These are phyloP conservation scores for Scortechinia acanthostroma DNA, from an alignment of 2,329 filamentous ascomycete genomes.

Conservation along the genomic window DNA sequence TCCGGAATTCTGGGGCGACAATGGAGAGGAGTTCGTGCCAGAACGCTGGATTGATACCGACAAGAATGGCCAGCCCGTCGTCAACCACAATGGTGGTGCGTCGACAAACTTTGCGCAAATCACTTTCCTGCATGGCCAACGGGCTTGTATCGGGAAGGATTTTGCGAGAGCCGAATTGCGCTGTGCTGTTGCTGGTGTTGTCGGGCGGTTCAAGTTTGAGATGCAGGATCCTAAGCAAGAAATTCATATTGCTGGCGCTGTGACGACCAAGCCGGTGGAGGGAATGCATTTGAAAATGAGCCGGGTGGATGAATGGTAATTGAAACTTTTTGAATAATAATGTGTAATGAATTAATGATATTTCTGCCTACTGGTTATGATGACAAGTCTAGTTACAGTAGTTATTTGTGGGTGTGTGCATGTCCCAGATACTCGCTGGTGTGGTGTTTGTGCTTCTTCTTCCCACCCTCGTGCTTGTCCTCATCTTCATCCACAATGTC, in stretches of 20 bases:
- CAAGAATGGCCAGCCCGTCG: neutral
- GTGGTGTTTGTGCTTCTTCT: no score
- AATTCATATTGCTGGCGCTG: slow-evolving; percentile 21
- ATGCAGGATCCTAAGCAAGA: slow-evolving; percentile 24
- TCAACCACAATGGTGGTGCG: slow-evolving; percentile 15
- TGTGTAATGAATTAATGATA: no score
- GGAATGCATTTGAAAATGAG: slow-evolving; percentile 24
- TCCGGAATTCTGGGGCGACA: neutral
- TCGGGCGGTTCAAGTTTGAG: slow-evolving; percentile 20
- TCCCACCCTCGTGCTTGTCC: slow-evolving; percentile 10
- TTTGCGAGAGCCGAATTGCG: slow-evolving; percentile 29
- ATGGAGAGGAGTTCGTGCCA: neutral
- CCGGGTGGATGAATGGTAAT: slow-evolving; percentile 19
- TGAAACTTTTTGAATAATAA: neutral
- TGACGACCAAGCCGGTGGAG: slow-evolving; percentile 26
- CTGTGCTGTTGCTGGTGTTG: slow-evolving; percentile 25
- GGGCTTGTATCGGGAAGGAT: slow-evolving; percentile 26
- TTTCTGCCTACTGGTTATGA: no score
- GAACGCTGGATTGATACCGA: slow-evolving; percentile 1
- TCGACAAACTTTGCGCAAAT: slow-evolving; percentile 25
- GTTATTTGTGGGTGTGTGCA: no score
- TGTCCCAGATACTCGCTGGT: slow-evolving; percentile 17
- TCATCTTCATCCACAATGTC: slow-evolving; percentile 18
- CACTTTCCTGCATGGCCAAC: slow-evolving; percentile 26
- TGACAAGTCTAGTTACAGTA: no score